Percentiles rank a stretch among this genome's conserved stretches.
phyloP scores from a whole-genome alignment of 176 grass and related monocot species.

The Avena sativa region DNA sequence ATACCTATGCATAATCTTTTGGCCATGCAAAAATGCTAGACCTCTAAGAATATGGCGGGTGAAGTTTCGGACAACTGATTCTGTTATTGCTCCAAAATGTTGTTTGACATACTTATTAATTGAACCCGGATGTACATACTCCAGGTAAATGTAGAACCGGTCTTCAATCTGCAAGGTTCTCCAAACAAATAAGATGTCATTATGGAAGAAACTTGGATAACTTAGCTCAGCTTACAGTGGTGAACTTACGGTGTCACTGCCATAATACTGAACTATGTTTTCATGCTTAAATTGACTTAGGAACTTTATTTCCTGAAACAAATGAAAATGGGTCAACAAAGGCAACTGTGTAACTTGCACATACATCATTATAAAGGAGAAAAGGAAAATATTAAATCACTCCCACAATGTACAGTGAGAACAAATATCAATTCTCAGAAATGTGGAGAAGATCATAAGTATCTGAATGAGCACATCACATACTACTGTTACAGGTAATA shows the following conservation, averaged over 20 bases:
- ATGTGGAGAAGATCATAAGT: neutral
- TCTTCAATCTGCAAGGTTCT: constrained; percentile 61
- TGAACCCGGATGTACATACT: constrained; percentile 98
- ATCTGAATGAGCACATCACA: constrained; percentile 33
- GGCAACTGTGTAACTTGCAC: constrained; percentile 15
- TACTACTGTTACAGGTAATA: neutral
- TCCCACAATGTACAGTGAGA: neutral
- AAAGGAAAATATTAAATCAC: constrained; percentile 10
- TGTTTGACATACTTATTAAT: constrained; percentile 95
- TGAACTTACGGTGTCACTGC: constrained; percentile 83
- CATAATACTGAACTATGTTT: constrained; percentile 98
- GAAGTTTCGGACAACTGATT: constrained; percentile 93
- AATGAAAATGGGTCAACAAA: constrained; percentile 44
- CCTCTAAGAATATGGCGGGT: constrained; percentile 98
- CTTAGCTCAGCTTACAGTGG: constrained; percentile 22
- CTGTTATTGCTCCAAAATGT: constrained; percentile 89
- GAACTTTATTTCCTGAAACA: constrained; percentile 92
- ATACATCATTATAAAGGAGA: constrained; percentile 17
- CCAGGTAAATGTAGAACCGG: constrained; percentile 93
- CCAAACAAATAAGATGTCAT: constrained; percentile 40
- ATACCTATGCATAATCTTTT: constrained; percentile 77
- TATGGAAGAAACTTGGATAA: neutral
- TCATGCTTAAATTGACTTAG: constrained; percentile 94
- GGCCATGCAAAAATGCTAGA: constrained; percentile 83
- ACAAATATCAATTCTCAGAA: neutral